These are phyloP conservation scores for Olyra latifolia DNA, from an alignment of 176 grass and related monocot species.

Conservation along the genomic window DNA sequence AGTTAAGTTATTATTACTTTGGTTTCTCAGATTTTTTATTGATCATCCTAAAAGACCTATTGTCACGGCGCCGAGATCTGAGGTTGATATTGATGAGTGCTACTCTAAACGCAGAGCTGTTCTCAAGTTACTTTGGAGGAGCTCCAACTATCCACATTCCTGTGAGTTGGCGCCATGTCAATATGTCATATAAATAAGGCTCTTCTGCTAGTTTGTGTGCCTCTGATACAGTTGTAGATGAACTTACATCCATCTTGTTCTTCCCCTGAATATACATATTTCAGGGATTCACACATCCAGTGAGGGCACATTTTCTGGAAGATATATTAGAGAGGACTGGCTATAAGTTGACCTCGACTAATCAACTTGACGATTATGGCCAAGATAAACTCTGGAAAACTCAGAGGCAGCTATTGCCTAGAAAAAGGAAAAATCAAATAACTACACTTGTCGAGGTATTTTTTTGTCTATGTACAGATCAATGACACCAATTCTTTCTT, in stretches of 20 bases:
- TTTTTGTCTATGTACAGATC: constrained; percentile 1
- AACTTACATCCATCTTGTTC: constrained; percentile 30
- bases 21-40: constrained; percentile 84
- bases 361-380: constrained; percentile 97
- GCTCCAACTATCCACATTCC: constrained; percentile 94
- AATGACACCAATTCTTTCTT: constrained; percentile 8
- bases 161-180: constrained; percentile 54
- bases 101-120: constrained; percentile 93
- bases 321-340: constrained; percentile 94
- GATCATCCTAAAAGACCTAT: constrained; percentile 92
- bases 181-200: constrained; percentile 16
- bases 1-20: background rate
- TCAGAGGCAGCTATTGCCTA: constrained; percentile 74
- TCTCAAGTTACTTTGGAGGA: constrained; percentile 93
- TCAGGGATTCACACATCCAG: constrained; percentile 94
- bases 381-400: constrained; percentile 99
- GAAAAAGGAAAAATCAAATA: constrained; percentile 97
- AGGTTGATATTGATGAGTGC: constrained; percentile 99
- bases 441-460: constrained; percentile 88
- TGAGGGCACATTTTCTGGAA: constrained; percentile 91
- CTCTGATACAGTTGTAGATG: background rate
- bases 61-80: constrained; percentile 78
- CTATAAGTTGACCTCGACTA: constrained; percentile 87
- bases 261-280: constrained; percentile 10
- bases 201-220: constrained; percentile 14